These are phyloP conservation scores for Ophiosphaerella korrae DNA, from an alignment of 2,329 filamentous ascomycete genomes.

Conservation along the genomic window DNA sequence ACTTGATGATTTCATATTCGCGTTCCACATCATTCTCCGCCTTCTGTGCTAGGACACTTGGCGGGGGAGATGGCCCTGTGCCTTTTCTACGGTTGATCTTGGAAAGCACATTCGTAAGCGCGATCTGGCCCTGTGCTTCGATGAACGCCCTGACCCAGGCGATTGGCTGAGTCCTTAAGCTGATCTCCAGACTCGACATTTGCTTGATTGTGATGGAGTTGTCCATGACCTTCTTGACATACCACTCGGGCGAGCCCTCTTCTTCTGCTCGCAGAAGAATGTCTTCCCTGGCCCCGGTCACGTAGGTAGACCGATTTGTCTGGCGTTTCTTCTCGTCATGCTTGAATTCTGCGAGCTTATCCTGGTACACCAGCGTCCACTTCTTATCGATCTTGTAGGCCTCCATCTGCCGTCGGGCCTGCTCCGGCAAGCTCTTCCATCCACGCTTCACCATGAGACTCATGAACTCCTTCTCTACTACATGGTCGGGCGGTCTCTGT, in stretches of 20 bases:
- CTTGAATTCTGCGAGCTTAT: slow-evolving; percentile 90
- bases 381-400: slow-evolving; percentile 94
- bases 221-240: slow-evolving; percentile 95
- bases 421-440: slow-evolving; percentile 95
- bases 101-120: slow-evolving; percentile 87
- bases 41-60: slow-evolving; percentile 56
- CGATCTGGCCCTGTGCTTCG: slow-evolving; percentile 95
- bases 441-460: slow-evolving; percentile 96
- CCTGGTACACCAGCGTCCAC: slow-evolving; percentile 96
- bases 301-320: slow-evolving; percentile 68
- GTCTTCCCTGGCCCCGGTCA: slow-evolving; percentile 61
- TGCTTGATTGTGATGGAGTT: slow-evolving; percentile 91
- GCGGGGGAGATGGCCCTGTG: slow-evolving; percentile 70
- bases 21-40: slow-evolving; percentile 81
- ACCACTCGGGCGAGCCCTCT: slow-evolving; percentile 97
- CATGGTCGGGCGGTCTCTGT: slow-evolving; percentile 73
- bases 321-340: slow-evolving; percentile 88
- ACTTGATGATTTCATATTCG: slow-evolving; percentile 98
- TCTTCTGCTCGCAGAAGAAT: slow-evolving; percentile 83
- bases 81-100: slow-evolving; percentile 91
- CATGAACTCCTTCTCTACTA: slow-evolving; percentile 90
- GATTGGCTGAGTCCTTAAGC: slow-evolving; percentile 92
- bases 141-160: slow-evolving; percentile 96
- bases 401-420: slow-evolving; percentile 93
- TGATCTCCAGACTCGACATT: slow-evolving; percentile 90